phyloP scores from a whole-genome alignment of 768 basidiomycete species.

The Suillus discolor region DNA sequence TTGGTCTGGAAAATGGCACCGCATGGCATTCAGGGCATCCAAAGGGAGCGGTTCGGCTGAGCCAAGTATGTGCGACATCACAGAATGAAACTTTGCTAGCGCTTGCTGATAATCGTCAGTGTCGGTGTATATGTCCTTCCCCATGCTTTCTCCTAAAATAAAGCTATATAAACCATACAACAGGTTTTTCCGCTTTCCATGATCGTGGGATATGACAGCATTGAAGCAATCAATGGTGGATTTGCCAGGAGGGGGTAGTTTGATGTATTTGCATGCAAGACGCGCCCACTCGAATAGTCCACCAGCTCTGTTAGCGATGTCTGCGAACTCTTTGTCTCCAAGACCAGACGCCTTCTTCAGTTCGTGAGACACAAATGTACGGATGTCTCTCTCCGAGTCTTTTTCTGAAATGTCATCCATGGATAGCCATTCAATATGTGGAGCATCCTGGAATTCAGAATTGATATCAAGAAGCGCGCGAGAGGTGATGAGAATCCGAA shows the following conservation, averaged over 20 bases:
- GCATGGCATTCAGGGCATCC: background rate
- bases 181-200: background rate
- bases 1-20: background rate
- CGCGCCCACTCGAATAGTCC: constrained; percentile 15
- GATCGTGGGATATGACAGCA: background rate
- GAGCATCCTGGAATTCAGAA: background rate
- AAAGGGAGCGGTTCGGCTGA: background rate
- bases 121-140: background rate
- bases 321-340: background rate
- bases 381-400: background rate
- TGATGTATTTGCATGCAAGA: constrained; percentile 8
- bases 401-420: background rate
- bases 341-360: background rate
- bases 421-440: background rate
- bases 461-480: constrained; percentile 10
- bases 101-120: background rate
- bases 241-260: background rate
- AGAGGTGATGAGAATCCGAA: constrained; percentile 17
- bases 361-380: background rate
- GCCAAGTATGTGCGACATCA: constrained; percentile 11
- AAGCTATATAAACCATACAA: background rate
- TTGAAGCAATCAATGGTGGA: background rate
- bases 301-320: background rate
- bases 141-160: background rate
- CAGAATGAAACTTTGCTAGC: background rate